A percentile compares a stretch with the other conserved stretches of the same genome.
Evolutionary conservation across 352 stramenopile genomes (phyloP).

Genomic region (Phytopythium vexans): DNA sequence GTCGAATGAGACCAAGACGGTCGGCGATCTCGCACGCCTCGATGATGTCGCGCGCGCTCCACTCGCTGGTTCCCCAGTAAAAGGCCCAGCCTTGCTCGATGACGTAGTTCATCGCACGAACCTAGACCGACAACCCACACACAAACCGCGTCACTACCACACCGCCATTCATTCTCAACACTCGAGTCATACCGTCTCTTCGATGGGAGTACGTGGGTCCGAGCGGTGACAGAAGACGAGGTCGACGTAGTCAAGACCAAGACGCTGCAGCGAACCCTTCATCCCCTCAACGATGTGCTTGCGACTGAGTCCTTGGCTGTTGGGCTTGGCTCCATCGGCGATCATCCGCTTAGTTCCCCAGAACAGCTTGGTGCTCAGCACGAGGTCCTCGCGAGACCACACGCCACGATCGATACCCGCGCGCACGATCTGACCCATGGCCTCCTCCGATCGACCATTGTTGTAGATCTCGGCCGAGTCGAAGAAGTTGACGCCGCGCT

Average conservation of each 20-base stretch:
- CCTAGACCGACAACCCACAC: no score
- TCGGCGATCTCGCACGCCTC: conserved; percentile 48
- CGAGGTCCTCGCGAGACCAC: conserved; percentile 48
- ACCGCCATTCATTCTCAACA: no score
- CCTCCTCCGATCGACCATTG: conserved; percentile 36
- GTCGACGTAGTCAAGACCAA: conserved; percentile 49
- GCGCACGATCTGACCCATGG: conserved; percentile 50
- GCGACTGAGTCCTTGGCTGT: conserved; percentile 25
- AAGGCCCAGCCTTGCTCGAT: conserved; percentile 34
- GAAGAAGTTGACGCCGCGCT: conserved; percentile 65
- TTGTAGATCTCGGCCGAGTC: conserved; percentile 56
- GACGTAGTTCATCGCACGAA: conserved; percentile 63
- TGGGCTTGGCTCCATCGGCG: conserved; percentile 15
- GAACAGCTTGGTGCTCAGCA: conserved; percentile 69
- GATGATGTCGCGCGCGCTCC: conserved; percentile 40
- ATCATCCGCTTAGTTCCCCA: conserved; percentile 23
- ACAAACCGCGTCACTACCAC: no score
- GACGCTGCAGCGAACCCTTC: conserved; percentile 30
- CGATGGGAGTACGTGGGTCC: conserved; percentile 45
- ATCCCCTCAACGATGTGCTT: conserved; percentile 40
- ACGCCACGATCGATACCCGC: conserved; percentile 37
- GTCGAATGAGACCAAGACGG: conserved; percentile 33
- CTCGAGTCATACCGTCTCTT: conserved; percentile 52
- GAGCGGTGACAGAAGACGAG: conserved; percentile 50
- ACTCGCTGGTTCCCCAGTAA: conserved; percentile 48